Evolutionary conservation across 1,284 basidiomycete species (phyloP), one percentile per base, ranked within the genome.

Genomic region (Malassezia globosa): DNA sequence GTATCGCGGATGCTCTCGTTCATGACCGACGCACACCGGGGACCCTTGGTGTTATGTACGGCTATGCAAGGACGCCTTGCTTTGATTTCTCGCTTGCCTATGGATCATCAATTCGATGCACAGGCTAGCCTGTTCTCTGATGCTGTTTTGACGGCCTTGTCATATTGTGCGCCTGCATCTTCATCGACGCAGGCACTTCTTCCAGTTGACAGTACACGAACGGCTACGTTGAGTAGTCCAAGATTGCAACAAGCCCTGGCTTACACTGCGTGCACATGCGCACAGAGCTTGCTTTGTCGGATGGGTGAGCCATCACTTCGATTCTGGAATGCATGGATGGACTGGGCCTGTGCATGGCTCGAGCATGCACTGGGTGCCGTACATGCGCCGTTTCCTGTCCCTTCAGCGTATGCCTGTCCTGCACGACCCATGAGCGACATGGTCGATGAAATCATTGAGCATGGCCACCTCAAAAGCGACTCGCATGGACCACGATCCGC

Each of bases 81-180:
- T 35, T 11, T 24, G 4, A 14, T 29, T 1, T 33, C 13, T 18
- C 13, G 21, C 24, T 21, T 13, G 18, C 26, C 41, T 16, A 23
- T n/a, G 7, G 22, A 21, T 3, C 43, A 26, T 13, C 36, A 31
- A 7, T 52, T 37, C 24, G 44, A 42, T 7, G 25, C 14, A 29
- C 16, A 31, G 3, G 14, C 19, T n/a, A 26, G 23, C n/a, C 36
- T 52, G 18, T 38, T 47, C n/a, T 42, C 50, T 10, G 35, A 52
- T 4, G 37, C 39, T n/a, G 24, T 42, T 1, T 39, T 52, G 13
- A 37, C 39, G 5, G 44, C 50, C 19, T 42, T 52, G 2, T 37
- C 50, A 21, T 52, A 52, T 37, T 52, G 50, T 18, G 50, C 44
- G 36, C 50, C 50, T 11, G 38, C 50, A 6, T 46, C 50, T 6